These are phyloP conservation scores for Nitzschia palea DNA, from an alignment of 108 stramenopile species.

Conservation along the genomic window DNA sequence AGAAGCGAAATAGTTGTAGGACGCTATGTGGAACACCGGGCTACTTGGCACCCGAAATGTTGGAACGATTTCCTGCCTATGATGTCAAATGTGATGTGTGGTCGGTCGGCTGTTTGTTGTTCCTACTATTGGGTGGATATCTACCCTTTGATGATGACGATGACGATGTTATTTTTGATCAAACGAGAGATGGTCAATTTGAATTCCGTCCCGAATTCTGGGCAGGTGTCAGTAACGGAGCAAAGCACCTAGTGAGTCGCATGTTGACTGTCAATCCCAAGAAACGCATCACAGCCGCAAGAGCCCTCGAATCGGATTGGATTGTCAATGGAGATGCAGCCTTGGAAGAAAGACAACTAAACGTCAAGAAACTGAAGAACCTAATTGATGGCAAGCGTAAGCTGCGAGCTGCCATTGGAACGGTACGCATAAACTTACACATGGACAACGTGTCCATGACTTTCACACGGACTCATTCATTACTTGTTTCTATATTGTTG, in stretches of 20 bases:
- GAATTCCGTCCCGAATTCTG: constrained; percentile 45
- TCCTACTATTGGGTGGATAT: constrained; percentile 91
- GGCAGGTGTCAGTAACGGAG: constrained; percentile 45
- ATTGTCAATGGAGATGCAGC: constrained; percentile 45
- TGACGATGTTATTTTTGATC: constrained; percentile 48
- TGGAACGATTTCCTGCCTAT: constrained; percentile 76
- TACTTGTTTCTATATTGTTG: not conserved
- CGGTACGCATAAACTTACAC: constrained; percentile 8
- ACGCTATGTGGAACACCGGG: constrained; percentile 95
- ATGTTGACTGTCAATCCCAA: constrained; percentile 75
- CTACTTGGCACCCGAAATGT: constrained; percentile 94
- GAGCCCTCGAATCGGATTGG: constrained; percentile 71
- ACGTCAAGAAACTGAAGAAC: constrained; percentile 26
- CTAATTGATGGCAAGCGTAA: constrained; percentile 44
- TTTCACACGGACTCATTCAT: too few species aligned
- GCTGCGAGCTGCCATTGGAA: constrained; percentile 40
- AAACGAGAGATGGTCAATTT: constrained; percentile 37
- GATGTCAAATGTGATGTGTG: constrained; percentile 94
- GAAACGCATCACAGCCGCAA: constrained; percentile 54
- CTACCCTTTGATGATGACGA: constrained; percentile 80
- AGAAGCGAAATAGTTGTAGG: constrained; percentile 59
- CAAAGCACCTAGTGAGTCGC: constrained; percentile 68
- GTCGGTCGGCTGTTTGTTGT: constrained; percentile 90
- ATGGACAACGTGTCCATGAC: too few species aligned
- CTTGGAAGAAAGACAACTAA: constrained; percentile 35